Conservation (phyloP, 2,329 filamentous ascomycete species). For the Scytalidium sp. region DNA sequence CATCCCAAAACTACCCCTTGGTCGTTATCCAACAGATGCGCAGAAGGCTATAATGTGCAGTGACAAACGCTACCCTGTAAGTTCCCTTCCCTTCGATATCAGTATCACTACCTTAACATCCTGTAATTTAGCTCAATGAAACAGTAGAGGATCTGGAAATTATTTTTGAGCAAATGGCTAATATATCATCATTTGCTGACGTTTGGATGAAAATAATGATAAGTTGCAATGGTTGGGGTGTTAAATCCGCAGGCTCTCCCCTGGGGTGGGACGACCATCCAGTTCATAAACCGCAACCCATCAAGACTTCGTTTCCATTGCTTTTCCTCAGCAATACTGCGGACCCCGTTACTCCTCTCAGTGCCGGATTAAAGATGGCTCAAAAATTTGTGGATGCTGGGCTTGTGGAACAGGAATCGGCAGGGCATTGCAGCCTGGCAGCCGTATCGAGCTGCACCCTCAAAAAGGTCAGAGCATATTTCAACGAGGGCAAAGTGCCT, state of each 20-base stretch:
- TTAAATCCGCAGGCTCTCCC: slow-evolving; percentile 20
- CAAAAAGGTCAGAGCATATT: slow-evolving; percentile 19
- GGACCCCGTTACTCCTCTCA: slow-evolving; percentile 35
- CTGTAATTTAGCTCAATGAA: slow-evolving; percentile 19
- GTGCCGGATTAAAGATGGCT: slow-evolving; percentile 25
- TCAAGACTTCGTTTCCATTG: slow-evolving; percentile 34
- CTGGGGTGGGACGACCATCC: slow-evolving; percentile 27
- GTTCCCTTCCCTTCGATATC: slow-evolving; percentile 2
- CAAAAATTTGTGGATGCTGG: slow-evolving; percentile 22
- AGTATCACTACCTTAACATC: background rate
- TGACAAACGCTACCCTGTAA: slow-evolving; percentile 25
- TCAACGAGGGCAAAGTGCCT: slow-evolving; percentile 21
- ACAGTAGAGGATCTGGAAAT: slow-evolving; percentile 20
- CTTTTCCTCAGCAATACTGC: slow-evolving; percentile 36
- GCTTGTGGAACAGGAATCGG: slow-evolving; percentile 23
- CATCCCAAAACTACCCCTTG: background rate
- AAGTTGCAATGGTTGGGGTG: slow-evolving; percentile 19
- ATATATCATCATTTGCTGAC: slow-evolving; percentile 18
- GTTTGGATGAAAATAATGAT: slow-evolving; percentile 22
- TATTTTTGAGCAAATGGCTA: slow-evolving; percentile 17
- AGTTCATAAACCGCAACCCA: slow-evolving; percentile 18
- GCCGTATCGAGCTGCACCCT: slow-evolving; percentile 22
- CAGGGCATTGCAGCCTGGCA: slow-evolving; percentile 22
- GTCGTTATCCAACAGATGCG: slow-evolving; percentile 15
- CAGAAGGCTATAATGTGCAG: slow-evolving; percentile 23